Conservation (phyloP, 768 basidiomycete genomes). For the Amanita inopinata region DNA sequence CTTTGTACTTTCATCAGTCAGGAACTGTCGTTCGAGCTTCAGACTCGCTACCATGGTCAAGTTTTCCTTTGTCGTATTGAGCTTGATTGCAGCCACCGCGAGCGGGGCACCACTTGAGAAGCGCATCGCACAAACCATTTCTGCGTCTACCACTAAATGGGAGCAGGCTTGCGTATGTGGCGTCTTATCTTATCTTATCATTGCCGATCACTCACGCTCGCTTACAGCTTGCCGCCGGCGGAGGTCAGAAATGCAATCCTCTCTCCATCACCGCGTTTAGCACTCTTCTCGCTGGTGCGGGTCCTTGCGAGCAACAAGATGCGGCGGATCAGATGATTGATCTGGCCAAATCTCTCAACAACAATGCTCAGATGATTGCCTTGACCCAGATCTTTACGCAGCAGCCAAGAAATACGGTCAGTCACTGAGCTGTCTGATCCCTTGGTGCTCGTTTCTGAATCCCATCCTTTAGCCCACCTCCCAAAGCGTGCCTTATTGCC, state of each 20-base stretch:
- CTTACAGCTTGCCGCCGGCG: slow-evolving; percentile 41
- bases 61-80: slow-evolving; percentile 21
- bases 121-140: slow-evolving; percentile 37
- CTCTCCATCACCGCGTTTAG: slow-evolving; percentile 43
- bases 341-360: slow-evolving; percentile 33
- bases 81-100: slow-evolving; percentile 22
- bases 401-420: slow-evolving; percentile 47
- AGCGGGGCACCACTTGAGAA: slow-evolving; percentile 30
- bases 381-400: slow-evolving; percentile 45
- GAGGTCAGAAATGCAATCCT: slow-evolving; percentile 46
- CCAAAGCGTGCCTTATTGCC: slow-evolving; percentile 40
- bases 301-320: slow-evolving; percentile 46
- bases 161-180: slow-evolving; percentile 36
- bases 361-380: slow-evolving; percentile 36
- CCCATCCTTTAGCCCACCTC: slow-evolving; percentile 26
- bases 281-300: slow-evolving; percentile 50
- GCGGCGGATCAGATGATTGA: slow-evolving; percentile 44
- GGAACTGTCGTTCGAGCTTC: slow-evolving; percentile 10
- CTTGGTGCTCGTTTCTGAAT: background rate
- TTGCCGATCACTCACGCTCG: slow-evolving; percentile 1
- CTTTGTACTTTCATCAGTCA: slow-evolving; percentile 6
- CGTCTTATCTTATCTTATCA: slow-evolving; percentile 4
- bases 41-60: slow-evolving; percentile 20
- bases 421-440: slow-evolving; percentile 15
- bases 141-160: slow-evolving; percentile 31